Conservation (phyloP, 768 basidiomycete genomes). For the Mycena kentingensis region DNA sequence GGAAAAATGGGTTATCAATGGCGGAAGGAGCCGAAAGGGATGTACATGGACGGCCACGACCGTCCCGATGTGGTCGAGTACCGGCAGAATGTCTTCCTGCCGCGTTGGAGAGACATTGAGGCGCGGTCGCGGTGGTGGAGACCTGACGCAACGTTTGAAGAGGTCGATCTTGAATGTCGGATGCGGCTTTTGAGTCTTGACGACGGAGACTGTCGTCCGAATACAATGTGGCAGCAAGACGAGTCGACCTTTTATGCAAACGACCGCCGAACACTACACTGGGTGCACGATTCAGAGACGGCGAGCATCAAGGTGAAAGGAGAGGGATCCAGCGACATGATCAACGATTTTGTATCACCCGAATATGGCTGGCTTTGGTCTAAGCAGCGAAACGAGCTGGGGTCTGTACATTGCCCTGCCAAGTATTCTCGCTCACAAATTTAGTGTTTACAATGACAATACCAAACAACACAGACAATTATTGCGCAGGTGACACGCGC, state of each 20-base stretch:
- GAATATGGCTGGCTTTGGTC: conserved; percentile 25
- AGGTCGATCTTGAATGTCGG: conserved; percentile 23
- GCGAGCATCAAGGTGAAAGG: conserved; percentile 27
- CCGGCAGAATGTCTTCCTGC: conserved; percentile 25
- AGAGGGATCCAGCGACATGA: conserved; percentile 30
- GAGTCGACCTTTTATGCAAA: too few species aligned
- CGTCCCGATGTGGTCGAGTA: too few species aligned
- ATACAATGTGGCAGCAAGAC: too few species aligned
- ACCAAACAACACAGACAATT: conserved; percentile 8
- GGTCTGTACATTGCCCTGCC: too few species aligned
- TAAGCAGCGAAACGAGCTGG: too few species aligned
- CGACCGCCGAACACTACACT: conserved; percentile 21
- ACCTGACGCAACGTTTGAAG: neutral
- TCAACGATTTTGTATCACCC: conserved; percentile 29
- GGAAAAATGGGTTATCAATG: conserved; percentile 3
- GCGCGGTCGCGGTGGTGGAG: conserved; percentile 1
- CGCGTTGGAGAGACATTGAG: conserved; percentile 10
- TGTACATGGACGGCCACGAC: neutral
- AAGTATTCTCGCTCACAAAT: too few species aligned
- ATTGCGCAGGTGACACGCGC: conserved; percentile 7
- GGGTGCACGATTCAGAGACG: conserved; percentile 13
- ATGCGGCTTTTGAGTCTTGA: too few species aligned
- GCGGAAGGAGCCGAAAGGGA: conserved; percentile 5
- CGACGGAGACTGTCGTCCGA: too few species aligned
- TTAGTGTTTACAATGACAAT: too few species aligned